Evolutionary conservation across 2,329 filamentous ascomycete genomes (phyloP), one percentile per base, ranked within the genome.

Genomic region (Elsinoe necatrix): DNA sequence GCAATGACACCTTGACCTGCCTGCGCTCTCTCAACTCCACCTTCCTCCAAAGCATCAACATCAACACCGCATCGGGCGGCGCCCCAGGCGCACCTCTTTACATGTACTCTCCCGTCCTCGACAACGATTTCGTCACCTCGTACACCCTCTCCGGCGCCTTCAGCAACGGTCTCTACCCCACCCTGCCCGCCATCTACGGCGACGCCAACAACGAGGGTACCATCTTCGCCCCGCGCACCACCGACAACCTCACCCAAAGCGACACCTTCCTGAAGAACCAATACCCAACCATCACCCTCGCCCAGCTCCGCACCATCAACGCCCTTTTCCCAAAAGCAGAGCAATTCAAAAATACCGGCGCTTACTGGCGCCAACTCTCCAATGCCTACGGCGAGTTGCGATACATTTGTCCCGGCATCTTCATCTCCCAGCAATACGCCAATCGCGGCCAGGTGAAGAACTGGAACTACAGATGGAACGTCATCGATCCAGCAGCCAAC

Each of bases 381-480:
- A 76, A 80, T 43, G 80, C 76, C 3, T 85, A 85, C 61, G 83
- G 83, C 14, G 82, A 87, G 61, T 74, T 85, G 62, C 75, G 82
- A 4, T 86, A 86, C 67, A 82, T 75, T 61, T 87, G 84, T 61
- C 81, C 83, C 0, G 79, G 78, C 0, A 73, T 85, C 37, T 79
- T 75, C 68, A 71, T 85, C 64, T 77, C 75, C 1, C 65, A 72
- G 7, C 68, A 71, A 1, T 72, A 72, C 45, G 68, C 70, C 2
- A 61, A 65, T 23, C 39, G 52, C 3, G 52, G 21, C 35, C 20
- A 42, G 25, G 16, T 21, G 1, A 18, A 67, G 1, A 80, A 77
- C 21, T 91, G 80, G 78, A 84, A 82, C 65, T 91, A 91, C 66
- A 80, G 80, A 41, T 88, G 83, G 71, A 79, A 84, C 56, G 86